phyloP scores from a whole-genome alignment of 345 rosid species.

The Eutrema yunnanense region DNA sequence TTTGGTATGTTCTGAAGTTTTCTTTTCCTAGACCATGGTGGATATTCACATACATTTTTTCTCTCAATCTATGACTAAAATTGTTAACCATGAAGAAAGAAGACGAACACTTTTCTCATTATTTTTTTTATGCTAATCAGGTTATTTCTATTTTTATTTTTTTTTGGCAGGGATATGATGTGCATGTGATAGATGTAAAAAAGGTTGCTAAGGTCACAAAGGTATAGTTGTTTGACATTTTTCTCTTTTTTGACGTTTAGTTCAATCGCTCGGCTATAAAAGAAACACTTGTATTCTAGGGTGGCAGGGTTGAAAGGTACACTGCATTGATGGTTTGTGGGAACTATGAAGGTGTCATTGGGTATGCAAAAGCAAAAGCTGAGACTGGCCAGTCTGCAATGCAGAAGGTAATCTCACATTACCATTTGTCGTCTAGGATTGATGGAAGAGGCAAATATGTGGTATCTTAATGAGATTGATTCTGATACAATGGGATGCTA shows the following conservation, averaged over 20 bases:
- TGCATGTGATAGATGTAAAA: conserved; percentile 73
- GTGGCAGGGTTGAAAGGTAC: conserved; percentile 74
- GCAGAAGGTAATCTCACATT: conserved; percentile 61
- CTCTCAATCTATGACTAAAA: background rate
- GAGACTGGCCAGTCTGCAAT: conserved; percentile 70
- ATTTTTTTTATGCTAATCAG: background rate
- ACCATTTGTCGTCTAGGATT: background rate
- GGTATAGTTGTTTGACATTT: conserved; percentile 40
- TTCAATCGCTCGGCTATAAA: conserved; percentile 6
- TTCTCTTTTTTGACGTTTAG: background rate
- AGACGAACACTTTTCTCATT: background rate
- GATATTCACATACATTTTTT: background rate
- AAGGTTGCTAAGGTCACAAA: conserved; percentile 90
- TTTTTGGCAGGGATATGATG: conserved; percentile 80
- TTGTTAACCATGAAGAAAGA: background rate
- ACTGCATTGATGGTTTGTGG: conserved; percentile 86
- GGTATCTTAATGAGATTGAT: background rate
- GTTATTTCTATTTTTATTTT: background rate
- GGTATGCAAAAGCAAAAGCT: conserved; percentile 88
- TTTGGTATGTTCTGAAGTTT: background rate
- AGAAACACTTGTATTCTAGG: conserved; percentile 38
- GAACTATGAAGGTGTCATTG: conserved; percentile 84
- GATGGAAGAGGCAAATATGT: background rate
- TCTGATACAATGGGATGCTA: background rate
- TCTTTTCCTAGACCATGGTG: background rate